Evolutionary conservation across 139 green algal genomes (phyloP).

Genomic region (Tetratostichococcus sp.): DNA sequence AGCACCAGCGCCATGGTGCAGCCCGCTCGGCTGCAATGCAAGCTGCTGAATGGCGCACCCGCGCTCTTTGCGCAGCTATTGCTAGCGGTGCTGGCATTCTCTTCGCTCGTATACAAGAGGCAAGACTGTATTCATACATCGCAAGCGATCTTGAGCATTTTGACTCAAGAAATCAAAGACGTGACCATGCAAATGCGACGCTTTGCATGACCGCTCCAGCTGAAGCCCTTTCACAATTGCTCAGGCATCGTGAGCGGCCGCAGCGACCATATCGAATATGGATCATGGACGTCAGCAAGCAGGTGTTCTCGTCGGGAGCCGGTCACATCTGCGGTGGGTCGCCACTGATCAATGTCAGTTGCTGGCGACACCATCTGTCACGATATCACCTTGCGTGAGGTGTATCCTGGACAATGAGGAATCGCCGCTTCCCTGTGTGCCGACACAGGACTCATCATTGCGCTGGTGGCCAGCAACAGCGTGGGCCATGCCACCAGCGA

Average conservation of each 20-base stretch:
- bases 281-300: slow-evolving; percentile 59
- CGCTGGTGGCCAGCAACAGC: slow-evolving; percentile 27
- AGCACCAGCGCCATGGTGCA: background rate
- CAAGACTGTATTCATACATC: background rate
- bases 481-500: slow-evolving; percentile 13
- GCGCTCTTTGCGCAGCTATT: slow-evolving; percentile 26
- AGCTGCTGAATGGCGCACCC: slow-evolving; percentile 29
- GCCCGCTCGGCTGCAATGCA: slow-evolving; percentile 14
- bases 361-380: no score
- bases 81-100: slow-evolving; percentile 25
- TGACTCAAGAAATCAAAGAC: no score
- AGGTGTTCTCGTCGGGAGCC: slow-evolving; percentile 36
- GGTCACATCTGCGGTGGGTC: slow-evolving; percentile 42
- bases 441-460: slow-evolving; percentile 41
- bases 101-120: slow-evolving; percentile 33
- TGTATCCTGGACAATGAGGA: no score
- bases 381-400: no score
- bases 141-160: no score
- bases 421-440: no score
- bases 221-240: no score
- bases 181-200: background rate
- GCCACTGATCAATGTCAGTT: background rate
- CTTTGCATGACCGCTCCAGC: no score
- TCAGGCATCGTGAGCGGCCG: slow-evolving; percentile 33
- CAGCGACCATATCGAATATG: slow-evolving; percentile 46